Conservation (phyloP, 768 basidiomycete genomes). For the Collybia sordida region DNA sequence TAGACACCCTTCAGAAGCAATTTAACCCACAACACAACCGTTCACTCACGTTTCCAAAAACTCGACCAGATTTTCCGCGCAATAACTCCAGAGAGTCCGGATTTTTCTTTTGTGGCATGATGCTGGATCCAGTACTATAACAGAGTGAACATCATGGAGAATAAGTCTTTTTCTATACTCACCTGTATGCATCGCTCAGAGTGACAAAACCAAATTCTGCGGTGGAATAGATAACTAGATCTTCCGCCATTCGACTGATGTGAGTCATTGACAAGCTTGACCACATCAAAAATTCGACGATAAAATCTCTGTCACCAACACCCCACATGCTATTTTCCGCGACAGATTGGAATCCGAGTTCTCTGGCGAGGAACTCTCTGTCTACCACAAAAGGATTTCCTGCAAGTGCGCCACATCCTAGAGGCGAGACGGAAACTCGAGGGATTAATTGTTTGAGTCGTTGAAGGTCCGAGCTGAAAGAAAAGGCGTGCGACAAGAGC, state of each 20-base stretch:
- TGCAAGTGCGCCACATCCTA: constrained; percentile 93
- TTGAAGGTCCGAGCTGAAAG: constrained; percentile 87
- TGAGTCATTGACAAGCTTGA: constrained; percentile 90
- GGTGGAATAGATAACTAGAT: constrained; percentile 94
- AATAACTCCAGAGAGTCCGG: constrained; percentile 95
- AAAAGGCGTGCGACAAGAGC: constrained; percentile 91
- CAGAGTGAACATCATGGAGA: neutral
- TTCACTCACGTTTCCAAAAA: constrained; percentile 81
- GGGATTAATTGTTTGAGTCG: constrained; percentile 82
- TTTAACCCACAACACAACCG: neutral
- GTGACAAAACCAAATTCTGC: constrained; percentile 97
- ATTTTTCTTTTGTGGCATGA: constrained; percentile 99
- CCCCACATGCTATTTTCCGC: constrained; percentile 98
- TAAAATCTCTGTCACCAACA: constrained; percentile 95
- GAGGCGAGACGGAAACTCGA: constrained; percentile 89
- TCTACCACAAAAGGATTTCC: constrained; percentile 96
- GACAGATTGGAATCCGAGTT: constrained; percentile 85
- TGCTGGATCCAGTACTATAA: constrained; percentile 91
- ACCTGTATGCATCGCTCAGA: constrained; percentile 98
- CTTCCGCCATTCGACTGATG: constrained; percentile 92
- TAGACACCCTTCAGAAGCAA: constrained; percentile 25
- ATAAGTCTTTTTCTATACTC: constrained; percentile 14
- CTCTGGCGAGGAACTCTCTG: constrained; percentile 86
- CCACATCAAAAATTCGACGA: constrained; percentile 98
- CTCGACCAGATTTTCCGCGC: constrained; percentile 91